Percentiles rank a stretch among this genome's conserved stretches.
Evolutionary conservation across 305 asterid species (phyloP).

Genomic region (Solanum hybrid): DNA sequence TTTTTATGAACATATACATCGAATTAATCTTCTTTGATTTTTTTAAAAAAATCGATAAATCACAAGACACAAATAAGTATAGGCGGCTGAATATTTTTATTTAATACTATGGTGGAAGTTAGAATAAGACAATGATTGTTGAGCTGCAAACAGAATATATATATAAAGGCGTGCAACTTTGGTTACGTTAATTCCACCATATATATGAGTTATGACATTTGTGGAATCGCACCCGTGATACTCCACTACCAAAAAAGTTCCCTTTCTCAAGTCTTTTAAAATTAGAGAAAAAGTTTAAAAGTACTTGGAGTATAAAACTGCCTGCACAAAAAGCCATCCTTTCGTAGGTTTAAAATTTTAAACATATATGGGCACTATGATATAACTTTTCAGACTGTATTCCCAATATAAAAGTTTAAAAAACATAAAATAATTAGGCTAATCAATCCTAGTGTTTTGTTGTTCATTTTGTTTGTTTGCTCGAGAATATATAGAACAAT

Average conservation of each 20-base stretch:
- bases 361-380: background rate
- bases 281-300: background rate
- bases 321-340: background rate
- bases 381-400: background rate
- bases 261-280: background rate
- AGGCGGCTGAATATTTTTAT: background rate
- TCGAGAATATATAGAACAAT: background rate
- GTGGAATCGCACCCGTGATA: slow-evolving; percentile 5
- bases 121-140: background rate
- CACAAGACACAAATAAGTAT: background rate
- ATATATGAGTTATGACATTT: background rate
- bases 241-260: background rate
- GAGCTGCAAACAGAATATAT: background rate
- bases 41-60: background rate
- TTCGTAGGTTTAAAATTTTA: background rate
- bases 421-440: background rate
- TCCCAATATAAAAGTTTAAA: background rate
- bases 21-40: background rate
- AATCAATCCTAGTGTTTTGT: background rate
- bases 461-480: background rate
- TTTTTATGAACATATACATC: background rate
- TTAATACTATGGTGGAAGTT: background rate
- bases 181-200: background rate
- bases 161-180: slow-evolving; percentile 3
- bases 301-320: background rate